Base-by-base conservation (phyloP, 1,139 yeast genomes). In the Scheffersomyces cryptocercus region DNA sequence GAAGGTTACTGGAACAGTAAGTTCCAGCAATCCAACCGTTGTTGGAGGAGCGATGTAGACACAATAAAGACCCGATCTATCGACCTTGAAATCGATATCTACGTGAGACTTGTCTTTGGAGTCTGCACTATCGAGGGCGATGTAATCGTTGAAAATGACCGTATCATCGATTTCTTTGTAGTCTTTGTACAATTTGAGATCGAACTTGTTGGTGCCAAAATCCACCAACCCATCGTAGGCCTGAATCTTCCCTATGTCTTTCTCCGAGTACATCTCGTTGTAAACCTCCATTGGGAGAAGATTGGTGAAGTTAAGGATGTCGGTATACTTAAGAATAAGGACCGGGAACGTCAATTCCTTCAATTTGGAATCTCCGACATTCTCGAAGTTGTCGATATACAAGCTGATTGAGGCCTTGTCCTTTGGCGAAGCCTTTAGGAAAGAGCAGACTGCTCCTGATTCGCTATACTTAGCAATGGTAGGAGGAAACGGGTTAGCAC, bases 11-110 rank as follows among this genome's bases (percentile, higher is more conserved):
- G 67, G 60, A 8, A 64, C 43, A 7, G 41, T 39, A 28, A 61
- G 38, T 4, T 40, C 32, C 5, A 40, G 16, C 3, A 59, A 36
- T 0, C 37, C 44, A 13, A 34, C 41, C 10, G 49, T 57, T 1
- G 40, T 20, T 9, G 65, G 61, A 5, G 64, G 62, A 3, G 68
- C 70, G 38, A 63, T 51, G 45, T 67, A 69, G 15, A 65, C 64
- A 55, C 75, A 70, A 46, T 69, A 70, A 13, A 59, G 45, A 1
- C 75, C 75, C 1, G 68, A 51, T 20, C 58, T 50, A 3, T 56
- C 47, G 5, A 64, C 60, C 1, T 47, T 37, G 37, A 59, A 58
- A 0, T 32, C 36, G 8, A 51, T 46, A 29, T 46, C 43, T 11
- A 38, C 42, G 20, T 47, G 41, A 5, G 40, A 40, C n/a, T 20